Evolutionary conservation across 371 early-diverging fungal genomes (phyloP).

Genomic region (Zopfochytrium polystomum): DNA sequence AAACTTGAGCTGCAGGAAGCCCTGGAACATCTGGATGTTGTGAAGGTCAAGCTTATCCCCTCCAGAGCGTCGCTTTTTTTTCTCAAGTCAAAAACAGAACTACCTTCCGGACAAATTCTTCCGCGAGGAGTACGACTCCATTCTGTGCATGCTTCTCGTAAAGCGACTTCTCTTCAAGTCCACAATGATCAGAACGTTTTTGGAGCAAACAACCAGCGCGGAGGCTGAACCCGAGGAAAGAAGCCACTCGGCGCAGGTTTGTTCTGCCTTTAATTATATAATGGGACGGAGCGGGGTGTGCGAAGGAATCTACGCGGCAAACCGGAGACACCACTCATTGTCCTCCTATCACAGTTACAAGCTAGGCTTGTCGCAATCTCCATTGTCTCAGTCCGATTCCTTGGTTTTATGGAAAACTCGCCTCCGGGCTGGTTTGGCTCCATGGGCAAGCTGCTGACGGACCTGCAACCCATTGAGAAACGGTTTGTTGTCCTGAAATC

Average conservation of each 20-base stretch:
- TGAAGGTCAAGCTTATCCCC: constrained; percentile 33
- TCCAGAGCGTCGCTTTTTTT: not conserved
- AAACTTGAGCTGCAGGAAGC: constrained; percentile 83
- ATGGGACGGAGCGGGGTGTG: too few relatives aligned
- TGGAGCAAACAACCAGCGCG: constrained; percentile 54
- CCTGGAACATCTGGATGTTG: constrained; percentile 64
- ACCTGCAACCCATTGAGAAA: too few relatives aligned
- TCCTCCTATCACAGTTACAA: too few relatives aligned
- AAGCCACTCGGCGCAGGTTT: constrained; percentile 15
- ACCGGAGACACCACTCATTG: too few relatives aligned
- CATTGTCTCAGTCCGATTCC: too few relatives aligned
- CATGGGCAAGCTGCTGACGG: too few relatives aligned
- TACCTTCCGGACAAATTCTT: constrained; percentile 85
- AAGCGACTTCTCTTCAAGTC: constrained; percentile 78
- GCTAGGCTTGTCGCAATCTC: too few relatives aligned
- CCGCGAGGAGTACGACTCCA: constrained; percentile 73
- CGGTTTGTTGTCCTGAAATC: too few relatives aligned
- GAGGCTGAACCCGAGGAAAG: constrained; percentile 12
- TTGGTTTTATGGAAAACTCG: too few relatives aligned
- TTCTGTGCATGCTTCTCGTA: constrained; percentile 69
- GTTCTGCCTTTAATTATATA: too few relatives aligned
- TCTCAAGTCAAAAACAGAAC: constrained; percentile 49
- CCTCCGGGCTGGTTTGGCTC: too few relatives aligned
- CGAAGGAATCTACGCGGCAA: too few relatives aligned
- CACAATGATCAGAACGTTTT: constrained; percentile 68